Evolutionary conservation across 192 early-diverging fungal species (phyloP), one percentile per base, ranked within the genome.

Genomic region (Coemansia sp.): DNA sequence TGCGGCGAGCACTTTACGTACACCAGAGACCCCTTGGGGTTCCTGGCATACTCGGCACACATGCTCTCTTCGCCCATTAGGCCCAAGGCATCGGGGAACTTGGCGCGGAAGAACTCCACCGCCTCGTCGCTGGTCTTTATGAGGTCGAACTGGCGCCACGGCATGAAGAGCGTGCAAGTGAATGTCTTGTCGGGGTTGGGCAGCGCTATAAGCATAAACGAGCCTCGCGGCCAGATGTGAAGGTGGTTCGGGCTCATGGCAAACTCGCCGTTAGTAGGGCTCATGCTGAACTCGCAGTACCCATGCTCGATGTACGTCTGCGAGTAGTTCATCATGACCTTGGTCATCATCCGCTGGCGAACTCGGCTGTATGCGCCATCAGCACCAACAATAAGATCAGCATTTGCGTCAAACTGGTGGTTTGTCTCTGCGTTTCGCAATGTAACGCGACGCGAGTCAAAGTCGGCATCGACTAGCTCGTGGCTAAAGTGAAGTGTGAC

Each of bases 191-290:
- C 92, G 59, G 85, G 84, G 80, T 99, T 99, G 36, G 96, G 95
- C 52, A 99, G 86, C 0, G 96, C 96, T 76, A 99, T 99, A 78
- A 99, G 86, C 96, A 99, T 99, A 63, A 94, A 97, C 14, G 91
- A 90, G 61, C 95, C 89, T 9, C 92, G 85, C 8, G 96, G 96
- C 96, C 96, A 99, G 63, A 99, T 99, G 75, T 99, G 96, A 57
- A 99, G 84, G 60, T 97, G 95, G 69, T 94, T 85, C 2, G 93
- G 88, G 68, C 91, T 87, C 86, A 99, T 91, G 16, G 87, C 87
- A 81, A 89, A 97, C 13, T 89, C 85, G 10, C 85, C 87, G 6
- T 78, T 64, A 41, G 45, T 72, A 6, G 96, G 86, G 0, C 89
- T 88, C 74, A 99, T 95, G 34, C 85, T 90, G 59, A 99, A 85